phyloP scores from a whole-genome alignment of 345 rosid species.

The Eucalyptus guilfoylei region DNA sequence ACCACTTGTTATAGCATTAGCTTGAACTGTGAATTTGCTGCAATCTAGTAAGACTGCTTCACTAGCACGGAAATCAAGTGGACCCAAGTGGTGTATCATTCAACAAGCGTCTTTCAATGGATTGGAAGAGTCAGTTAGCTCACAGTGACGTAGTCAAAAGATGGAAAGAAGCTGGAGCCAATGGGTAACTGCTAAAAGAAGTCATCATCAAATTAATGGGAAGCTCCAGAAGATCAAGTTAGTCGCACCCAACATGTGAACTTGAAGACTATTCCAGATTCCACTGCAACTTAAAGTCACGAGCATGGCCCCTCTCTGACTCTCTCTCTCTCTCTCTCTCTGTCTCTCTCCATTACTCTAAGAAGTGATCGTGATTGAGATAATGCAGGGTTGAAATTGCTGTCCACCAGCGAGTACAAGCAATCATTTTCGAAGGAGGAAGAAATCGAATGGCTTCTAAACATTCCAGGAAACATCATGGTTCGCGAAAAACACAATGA shows the following conservation, averaged over 20 bases:
- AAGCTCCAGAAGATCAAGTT: neutral
- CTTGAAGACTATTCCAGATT: neutral
- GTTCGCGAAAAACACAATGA: neutral
- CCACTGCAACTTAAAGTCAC: neutral
- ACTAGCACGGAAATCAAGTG: neutral
- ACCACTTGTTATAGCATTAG: neutral
- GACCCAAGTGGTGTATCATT: neutral
- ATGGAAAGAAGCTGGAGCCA: neutral
- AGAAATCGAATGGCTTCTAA: neutral
- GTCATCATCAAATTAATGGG: neutral
- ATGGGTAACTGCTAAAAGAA: neutral
- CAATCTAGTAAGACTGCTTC: neutral
- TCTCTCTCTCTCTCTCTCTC: neutral
- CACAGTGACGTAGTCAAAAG: neutral
- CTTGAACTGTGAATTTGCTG: neutral
- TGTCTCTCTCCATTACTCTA: neutral
- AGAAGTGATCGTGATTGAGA: neutral
- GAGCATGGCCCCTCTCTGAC: neutral
- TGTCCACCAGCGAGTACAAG: neutral
- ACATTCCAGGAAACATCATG: neutral
- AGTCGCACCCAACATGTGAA: neutral
- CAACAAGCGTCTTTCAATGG: neutral
- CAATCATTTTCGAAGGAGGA: neutral
- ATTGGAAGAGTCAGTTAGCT: neutral
- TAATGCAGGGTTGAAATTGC: neutral